These are phyloP conservation scores for Solanum sitiens DNA, from an alignment of 257 asterid genomes.

Conservation along the genomic window DNA sequence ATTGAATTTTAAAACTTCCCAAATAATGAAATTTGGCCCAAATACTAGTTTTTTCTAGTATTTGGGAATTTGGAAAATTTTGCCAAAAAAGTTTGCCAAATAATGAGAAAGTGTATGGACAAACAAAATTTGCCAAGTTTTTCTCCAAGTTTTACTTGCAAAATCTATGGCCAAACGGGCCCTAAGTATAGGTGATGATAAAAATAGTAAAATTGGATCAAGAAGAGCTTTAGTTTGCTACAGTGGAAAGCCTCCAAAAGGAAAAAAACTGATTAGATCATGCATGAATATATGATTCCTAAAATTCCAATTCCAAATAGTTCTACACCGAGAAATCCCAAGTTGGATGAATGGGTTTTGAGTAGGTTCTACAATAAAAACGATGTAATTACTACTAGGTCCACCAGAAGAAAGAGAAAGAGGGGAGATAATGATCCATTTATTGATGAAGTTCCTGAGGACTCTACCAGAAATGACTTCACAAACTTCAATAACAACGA, in stretches of 20 bases:
- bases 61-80: too few relatives aligned
- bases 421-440: not conserved
- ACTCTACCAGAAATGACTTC: too few relatives aligned
- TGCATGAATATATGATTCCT: constrained; percentile 9
- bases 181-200: not conserved
- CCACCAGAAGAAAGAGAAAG: not conserved
- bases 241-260: not conserved
- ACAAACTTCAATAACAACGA: not conserved
- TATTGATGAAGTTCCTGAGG: not conserved
- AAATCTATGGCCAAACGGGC: too few relatives aligned
- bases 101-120: too few relatives aligned
- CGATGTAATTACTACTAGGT: not conserved
- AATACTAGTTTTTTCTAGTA: too few relatives aligned
- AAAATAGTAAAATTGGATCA: not conserved
- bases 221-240: constrained; percentile 10
- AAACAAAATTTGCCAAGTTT: too few relatives aligned
- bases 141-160: too few relatives aligned
- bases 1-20: too few relatives aligned
- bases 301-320: not conserved
- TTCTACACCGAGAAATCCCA: not conserved
- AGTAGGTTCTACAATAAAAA: not conserved
- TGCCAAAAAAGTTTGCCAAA: too few relatives aligned
- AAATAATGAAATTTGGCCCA: too few relatives aligned
- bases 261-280: constrained; percentile 5
- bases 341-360: not conserved